A percentile compares a stretch with the other conserved stretches of the same genome.
phyloP scores from a whole-genome alignment of 2,329 filamentous ascomycete genomes.

The Xylariaceae sp. region DNA sequence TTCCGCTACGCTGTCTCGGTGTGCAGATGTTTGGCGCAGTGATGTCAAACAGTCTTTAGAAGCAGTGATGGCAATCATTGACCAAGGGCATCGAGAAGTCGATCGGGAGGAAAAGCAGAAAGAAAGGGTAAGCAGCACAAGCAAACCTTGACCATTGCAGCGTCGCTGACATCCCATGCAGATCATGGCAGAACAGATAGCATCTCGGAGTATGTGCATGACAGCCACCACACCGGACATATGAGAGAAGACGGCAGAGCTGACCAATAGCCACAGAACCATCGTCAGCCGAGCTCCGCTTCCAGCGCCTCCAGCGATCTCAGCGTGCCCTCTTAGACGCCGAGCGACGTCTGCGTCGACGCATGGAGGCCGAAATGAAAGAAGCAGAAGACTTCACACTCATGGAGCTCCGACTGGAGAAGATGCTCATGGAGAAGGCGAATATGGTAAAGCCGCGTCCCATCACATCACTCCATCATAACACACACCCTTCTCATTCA shows the following conservation, averaged over 20 bases:
- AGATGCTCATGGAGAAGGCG: constrained; percentile 4
- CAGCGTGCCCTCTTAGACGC: constrained; percentile 3
- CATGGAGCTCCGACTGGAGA: constrained; percentile 4
- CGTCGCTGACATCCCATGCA: background rate
- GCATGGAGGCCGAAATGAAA: constrained; percentile 2
- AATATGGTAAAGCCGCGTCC: background rate
- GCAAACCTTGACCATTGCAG: background rate
- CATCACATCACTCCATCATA: background rate
- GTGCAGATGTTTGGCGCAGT: background rate
- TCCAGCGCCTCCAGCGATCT: background rate
- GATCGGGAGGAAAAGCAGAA: background rate
- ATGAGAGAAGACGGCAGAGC: background rate
- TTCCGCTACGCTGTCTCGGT: background rate
- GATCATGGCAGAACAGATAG: background rate
- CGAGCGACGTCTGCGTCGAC: background rate
- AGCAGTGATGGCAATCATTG: background rate
- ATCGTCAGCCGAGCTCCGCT: constrained; percentile 5
- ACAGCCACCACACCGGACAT: background rate
- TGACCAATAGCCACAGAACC: background rate
- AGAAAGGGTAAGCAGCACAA: background rate
- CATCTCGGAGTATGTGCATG: background rate
- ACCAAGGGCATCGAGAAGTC: background rate
- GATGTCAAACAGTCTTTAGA: background rate
- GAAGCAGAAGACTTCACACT: constrained; percentile 1
- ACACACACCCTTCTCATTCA: background rate